Evolutionary conservation across 106 monocot species (phyloP), one percentile per base, ranked within the genome.

Genomic region (Dioscorea alata): DNA sequence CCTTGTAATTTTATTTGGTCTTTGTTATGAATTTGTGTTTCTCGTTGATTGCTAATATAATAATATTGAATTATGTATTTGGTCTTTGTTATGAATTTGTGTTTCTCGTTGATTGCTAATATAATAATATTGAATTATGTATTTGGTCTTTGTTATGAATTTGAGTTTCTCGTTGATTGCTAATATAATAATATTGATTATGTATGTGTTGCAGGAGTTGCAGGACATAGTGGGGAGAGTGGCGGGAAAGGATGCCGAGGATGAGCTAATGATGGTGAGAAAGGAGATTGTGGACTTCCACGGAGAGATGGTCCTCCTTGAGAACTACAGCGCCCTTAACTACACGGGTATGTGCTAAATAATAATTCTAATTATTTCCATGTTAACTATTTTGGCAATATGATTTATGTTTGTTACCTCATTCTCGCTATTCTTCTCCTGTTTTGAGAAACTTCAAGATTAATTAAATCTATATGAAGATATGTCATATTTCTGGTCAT

Each of bases 281-380:
- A 91, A 82, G 73, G 95, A 91, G 70, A 91, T 91, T 17, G 95
- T 96, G 0, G 86, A 91, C 62, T 86, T 96, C 62, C 95, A 96
- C 51, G 91, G 95, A 23, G 91, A 96, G 86, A 91, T 96, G 88
- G 88, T 88, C 57, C 86, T 96, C 23, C 91, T 96, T 2, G 88
- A 91, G 82, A 96, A 96, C 65, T 96, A 96, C 73, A 96, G 88
- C 52, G 81, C 85, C 21, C 79, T 96, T 56, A 96, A 96, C 59
- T 96, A 91, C 64, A 96, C 95, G 8, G 91, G 95, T 96, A 69
- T 16, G 61, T 51, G 1, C 5, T 32, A 4, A 17, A 23, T 42
- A 42, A 42, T 42, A 42, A 42, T 42, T 42, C 42, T 42, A 8
- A 10, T 42, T 42, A 42, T 6, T 42, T 42, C 10, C 42, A 42